Conservation (phyloP, 2,329 filamentous ascomycete genomes). For the Nothomitra cinnamomea region DNA sequence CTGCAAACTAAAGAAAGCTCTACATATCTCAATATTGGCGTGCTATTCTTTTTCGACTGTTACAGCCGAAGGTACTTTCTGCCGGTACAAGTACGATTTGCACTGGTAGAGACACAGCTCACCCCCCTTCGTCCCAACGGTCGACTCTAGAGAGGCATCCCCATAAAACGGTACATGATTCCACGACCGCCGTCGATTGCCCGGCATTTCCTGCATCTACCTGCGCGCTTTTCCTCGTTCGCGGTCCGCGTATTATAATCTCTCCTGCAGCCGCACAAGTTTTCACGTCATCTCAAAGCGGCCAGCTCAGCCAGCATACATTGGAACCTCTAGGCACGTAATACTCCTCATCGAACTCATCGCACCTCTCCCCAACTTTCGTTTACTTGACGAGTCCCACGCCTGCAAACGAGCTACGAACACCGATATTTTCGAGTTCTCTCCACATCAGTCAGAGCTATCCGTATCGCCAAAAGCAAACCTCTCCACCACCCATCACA, state of each 20-base stretch:
- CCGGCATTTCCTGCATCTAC: neutral
- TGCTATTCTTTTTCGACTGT: neutral
- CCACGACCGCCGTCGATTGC: neutral
- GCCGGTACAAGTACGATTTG: neutral
- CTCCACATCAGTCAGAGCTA: neutral
- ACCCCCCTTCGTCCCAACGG: neutral
- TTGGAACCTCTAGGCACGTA: neutral
- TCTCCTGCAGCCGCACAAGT: conserved; percentile 2
- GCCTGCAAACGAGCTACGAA: conserved; percentile 1
- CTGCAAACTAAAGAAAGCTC: neutral
- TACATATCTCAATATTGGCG: neutral
- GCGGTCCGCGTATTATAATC: conserved; percentile 1
- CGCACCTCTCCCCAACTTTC: conserved; percentile 1
- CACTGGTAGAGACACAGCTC: too few relatives aligned
- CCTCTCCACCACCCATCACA: neutral
- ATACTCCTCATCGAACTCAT: conserved; percentile 1
- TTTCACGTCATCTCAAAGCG: conserved; percentile 2
- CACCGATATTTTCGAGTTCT: conserved; percentile 3
- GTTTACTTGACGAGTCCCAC: conserved; percentile 4
- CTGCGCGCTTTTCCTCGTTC: conserved; percentile 1
- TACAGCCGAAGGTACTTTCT: neutral
- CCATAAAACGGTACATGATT: conserved; percentile 1
- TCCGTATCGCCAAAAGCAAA: conserved; percentile 1
- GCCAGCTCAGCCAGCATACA: neutral
- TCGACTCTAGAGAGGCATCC: neutral